phyloP scores from a whole-genome alignment of 73 alveolate genomes.

The Tetrahymena thermophila region DNA sequence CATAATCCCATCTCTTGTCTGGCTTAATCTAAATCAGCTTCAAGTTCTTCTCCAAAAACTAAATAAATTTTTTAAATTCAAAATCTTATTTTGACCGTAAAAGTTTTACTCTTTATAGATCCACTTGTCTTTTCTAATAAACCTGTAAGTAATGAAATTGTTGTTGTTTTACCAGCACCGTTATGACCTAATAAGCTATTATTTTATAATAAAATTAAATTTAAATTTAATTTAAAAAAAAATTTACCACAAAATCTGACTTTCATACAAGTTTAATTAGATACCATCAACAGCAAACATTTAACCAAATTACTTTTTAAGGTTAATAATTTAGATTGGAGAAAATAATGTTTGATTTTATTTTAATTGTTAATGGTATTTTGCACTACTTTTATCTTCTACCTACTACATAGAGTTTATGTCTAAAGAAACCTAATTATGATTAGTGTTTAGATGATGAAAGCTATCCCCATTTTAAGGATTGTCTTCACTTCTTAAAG shows the following conservation, averaged over 20 bases:
- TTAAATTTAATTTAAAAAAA: neutral
- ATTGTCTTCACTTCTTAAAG: neutral
- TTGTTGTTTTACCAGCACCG: constrained; percentile 74
- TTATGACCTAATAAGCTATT: constrained; percentile 47
- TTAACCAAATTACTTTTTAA: neutral
- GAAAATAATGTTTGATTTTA: neutral
- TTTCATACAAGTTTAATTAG: neutral
- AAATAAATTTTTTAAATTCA: neutral
- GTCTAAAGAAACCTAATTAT: neutral
- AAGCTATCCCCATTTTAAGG: neutral
- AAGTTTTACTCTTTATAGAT: neutral
- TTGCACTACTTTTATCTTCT: neutral
- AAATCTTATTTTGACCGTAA: neutral
- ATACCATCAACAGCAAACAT: neutral
- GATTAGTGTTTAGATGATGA: neutral
- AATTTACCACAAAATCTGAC: neutral
- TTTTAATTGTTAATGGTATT: neutral
- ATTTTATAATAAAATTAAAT: neutral
- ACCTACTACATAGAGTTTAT: neutral
- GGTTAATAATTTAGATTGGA: neutral
- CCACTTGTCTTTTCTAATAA: constrained; percentile 24
- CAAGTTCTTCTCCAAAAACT: constrained; percentile 39
- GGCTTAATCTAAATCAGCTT: constrained; percentile 56
- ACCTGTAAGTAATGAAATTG: constrained; percentile 49
- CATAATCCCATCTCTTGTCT: constrained; percentile 84